Conservation (phyloP, 78 protist genomes). For the Cavenderia fasciculata region DNA sequence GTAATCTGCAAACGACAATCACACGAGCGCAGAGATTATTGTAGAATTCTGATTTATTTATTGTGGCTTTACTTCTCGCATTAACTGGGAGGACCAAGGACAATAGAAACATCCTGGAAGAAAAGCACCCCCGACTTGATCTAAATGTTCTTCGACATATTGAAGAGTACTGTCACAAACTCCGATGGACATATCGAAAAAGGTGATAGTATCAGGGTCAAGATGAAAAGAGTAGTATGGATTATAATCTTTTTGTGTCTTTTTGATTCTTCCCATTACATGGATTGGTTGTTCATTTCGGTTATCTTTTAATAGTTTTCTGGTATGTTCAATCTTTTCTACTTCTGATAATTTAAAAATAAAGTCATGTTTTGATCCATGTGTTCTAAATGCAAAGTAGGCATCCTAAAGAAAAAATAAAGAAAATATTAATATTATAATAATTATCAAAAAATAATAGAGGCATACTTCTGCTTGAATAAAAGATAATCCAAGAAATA, state of each 20-base stretch:
- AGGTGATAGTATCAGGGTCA: conserved; percentile 1
- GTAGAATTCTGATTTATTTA: too few relatives aligned
- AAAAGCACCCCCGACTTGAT: neutral
- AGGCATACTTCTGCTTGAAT: too few relatives aligned
- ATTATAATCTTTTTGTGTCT: neutral
- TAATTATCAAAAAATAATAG: too few relatives aligned
- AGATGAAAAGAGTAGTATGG: neutral
- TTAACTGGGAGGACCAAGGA: conserved; percentile 20
- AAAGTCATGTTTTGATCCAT: neutral
- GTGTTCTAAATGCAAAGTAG: neutral
- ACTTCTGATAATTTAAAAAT: neutral
- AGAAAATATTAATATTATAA: neutral
- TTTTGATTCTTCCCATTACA: conserved; percentile 31
- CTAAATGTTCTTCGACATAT: neutral
- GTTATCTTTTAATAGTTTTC: neutral
- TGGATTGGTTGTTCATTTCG: neutral
- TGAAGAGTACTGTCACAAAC: neutral
- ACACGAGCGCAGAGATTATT: too few relatives aligned
- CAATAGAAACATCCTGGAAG: conserved; percentile 21
- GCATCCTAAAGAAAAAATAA: neutral
- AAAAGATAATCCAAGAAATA: too few relatives aligned
- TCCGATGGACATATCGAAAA: neutral
- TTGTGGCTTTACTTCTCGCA: too few relatives aligned
- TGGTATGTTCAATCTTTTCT: neutral
- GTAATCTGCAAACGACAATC: too few relatives aligned